Percentiles rank a stretch among this genome's conserved stretches.
phyloP scores from a whole-genome alignment of 1,284 basidiomycete species.

The Trametes versicolor region DNA sequence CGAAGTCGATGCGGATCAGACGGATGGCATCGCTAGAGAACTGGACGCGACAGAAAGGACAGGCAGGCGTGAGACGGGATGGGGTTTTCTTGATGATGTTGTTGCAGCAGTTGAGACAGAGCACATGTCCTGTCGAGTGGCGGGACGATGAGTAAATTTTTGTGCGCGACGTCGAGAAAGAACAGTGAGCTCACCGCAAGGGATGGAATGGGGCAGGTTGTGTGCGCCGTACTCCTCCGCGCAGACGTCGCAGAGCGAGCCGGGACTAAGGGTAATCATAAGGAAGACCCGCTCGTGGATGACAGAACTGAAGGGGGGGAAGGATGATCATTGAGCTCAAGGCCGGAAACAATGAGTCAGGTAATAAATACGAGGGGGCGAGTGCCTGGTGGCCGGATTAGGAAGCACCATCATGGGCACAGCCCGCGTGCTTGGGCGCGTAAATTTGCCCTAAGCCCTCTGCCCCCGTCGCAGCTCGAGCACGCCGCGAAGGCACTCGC shows the following conservation, averaged over 20 bases:
- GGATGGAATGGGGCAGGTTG: constrained; percentile 78
- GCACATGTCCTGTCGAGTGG: constrained; percentile 68
- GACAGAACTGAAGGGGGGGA: constrained; percentile 42
- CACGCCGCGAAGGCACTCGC: constrained; percentile 6
- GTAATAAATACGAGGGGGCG: constrained; percentile 41
- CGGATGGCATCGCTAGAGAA: constrained; percentile 73
- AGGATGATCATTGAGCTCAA: constrained; percentile 43
- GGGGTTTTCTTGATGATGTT: constrained; percentile 82
- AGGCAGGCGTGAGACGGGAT: constrained; percentile 69
- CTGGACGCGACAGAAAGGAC: constrained; percentile 82
- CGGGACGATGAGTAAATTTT: constrained; percentile 40
- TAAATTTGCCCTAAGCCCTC: constrained; percentile 32
- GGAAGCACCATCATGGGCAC: constrained; percentile 29
- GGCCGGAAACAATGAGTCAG: constrained; percentile 41
- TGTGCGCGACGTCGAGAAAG: constrained; percentile 22
- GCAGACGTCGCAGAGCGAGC: constrained; percentile 86
- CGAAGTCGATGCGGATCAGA: constrained; percentile 79
- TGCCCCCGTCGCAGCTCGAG: constrained; percentile 27
- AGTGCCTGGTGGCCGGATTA: constrained; percentile 36
- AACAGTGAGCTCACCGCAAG: constrained; percentile 65
- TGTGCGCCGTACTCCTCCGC: constrained; percentile 82
- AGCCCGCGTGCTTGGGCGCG: constrained; percentile 29
- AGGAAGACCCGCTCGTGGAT: constrained; percentile 41
- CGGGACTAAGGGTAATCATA: constrained; percentile 82
- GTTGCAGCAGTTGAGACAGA: constrained; percentile 77